phyloP scores from a whole-genome alignment of 768 basidiomycete species.

The Macrocybe gigantea region DNA sequence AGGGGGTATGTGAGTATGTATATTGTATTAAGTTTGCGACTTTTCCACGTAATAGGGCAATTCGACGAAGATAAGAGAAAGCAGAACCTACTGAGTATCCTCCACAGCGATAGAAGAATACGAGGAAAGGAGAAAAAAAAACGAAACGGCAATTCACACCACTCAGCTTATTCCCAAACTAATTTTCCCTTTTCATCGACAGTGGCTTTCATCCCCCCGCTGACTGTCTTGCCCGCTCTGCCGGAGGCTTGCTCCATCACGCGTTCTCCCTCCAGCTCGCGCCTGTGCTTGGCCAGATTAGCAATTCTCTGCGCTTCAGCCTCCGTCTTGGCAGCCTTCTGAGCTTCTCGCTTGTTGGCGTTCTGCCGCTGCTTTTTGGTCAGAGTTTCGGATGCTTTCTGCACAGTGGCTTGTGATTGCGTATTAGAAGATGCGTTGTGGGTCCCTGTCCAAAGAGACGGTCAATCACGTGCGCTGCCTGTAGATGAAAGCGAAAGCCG shows the following conservation, averaged over 20 bases:
- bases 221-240: conserved; percentile 25
- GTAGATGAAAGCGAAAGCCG: neutral
- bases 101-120: too few species aligned
- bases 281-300: conserved; percentile 50
- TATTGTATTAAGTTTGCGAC: too few species aligned
- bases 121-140: too few species aligned
- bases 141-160: too few species aligned
- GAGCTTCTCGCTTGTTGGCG: conserved; percentile 47
- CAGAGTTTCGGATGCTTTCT: conserved; percentile 35
- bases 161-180: conserved; percentile 43
- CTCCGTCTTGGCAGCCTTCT: conserved; percentile 52
- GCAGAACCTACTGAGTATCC: too few species aligned
- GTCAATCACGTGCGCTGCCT: too few species aligned
- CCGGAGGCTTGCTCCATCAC: conserved; percentile 38
- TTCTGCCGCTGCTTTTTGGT: conserved; percentile 73
- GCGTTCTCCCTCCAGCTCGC: conserved; percentile 48
- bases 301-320: conserved; percentile 46
- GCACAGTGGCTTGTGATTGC: conserved; percentile 3
- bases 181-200: conserved; percentile 53
- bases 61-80: too few species aligned
- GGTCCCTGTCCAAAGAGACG: too few species aligned
- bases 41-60: too few species aligned
- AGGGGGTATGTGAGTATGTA: too few species aligned
- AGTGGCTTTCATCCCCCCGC: conserved; percentile 60
- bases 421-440: neutral